Conservation (phyloP, 768 basidiomycete species). For the Dioszegia hungarica region DNA sequence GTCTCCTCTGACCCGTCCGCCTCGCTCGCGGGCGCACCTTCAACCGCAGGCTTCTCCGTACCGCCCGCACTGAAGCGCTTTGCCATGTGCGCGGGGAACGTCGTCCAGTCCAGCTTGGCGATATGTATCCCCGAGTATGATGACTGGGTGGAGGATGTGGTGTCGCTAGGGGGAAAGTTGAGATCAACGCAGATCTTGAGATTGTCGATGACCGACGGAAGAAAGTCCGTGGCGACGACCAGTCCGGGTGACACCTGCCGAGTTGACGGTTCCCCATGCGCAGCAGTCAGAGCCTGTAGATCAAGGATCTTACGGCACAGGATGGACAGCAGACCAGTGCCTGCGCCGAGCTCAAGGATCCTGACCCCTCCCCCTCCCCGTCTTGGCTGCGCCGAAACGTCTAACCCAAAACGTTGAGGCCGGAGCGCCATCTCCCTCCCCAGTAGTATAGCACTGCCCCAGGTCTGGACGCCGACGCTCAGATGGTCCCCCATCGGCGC, state of each 20-base stretch:
- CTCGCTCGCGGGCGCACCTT: too few relatives aligned
- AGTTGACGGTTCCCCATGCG: neutral
- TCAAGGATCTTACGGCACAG: constrained; percentile 43
- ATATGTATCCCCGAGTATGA: constrained; percentile 19
- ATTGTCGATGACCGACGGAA: constrained; percentile 41
- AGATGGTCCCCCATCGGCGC: constrained; percentile 48
- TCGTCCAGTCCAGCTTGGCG: constrained; percentile 46
- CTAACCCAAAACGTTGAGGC: constrained; percentile 34
- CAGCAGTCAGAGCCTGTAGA: constrained; percentile 1
- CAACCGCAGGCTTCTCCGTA: neutral
- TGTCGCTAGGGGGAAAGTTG: constrained; percentile 30
- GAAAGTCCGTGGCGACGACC: constrained; percentile 46
- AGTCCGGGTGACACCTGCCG: too few relatives aligned
- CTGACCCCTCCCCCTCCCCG: constrained; percentile 16
- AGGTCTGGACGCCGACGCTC: constrained; percentile 48
- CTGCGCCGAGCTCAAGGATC: constrained; percentile 47
- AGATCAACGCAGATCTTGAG: constrained; percentile 44
- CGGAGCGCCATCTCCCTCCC: constrained; percentile 38
- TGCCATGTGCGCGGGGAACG: constrained; percentile 36
- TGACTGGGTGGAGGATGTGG: neutral
- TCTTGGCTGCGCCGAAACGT: neutral
- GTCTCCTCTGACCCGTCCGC: constrained; percentile 6
- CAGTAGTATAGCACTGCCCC: constrained; percentile 47
- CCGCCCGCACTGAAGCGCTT: neutral
- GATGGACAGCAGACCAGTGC: constrained; percentile 46